Conservation (phyloP, 768 basidiomycete species). For the Coprinellus aureogranulatus region DNA sequence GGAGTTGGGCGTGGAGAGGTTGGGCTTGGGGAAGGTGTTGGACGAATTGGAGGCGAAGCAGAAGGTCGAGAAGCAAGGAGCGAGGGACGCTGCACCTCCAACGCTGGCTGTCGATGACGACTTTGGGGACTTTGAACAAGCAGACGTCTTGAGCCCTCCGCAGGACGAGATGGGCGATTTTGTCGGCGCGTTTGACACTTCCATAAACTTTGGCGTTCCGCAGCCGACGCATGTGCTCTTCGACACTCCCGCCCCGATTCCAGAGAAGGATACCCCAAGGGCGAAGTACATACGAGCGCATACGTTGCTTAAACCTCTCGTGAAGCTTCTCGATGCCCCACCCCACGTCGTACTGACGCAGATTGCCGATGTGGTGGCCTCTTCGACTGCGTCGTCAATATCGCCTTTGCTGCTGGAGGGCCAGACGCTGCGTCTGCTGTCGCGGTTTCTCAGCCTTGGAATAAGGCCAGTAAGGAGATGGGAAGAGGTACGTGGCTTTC, state of each 20-base stretch:
- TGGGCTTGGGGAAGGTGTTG: conserved; percentile 45
- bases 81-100: conserved; percentile 51
- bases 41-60: conserved; percentile 56
- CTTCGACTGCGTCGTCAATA: conserved; percentile 26
- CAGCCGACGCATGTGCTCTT: conserved; percentile 11
- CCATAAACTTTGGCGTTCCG: too few relatives aligned
- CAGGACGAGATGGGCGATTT: conserved; percentile 43
- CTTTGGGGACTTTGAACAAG: conserved; percentile 81
- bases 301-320: conserved; percentile 57
- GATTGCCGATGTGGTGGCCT: conserved; percentile 44
- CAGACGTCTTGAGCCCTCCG: conserved; percentile 30
- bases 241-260: conserved; percentile 18
- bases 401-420: conserved; percentile 42
- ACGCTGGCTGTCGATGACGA: conserved; percentile 75
- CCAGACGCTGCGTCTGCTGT: conserved; percentile 67
- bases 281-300: conserved; percentile 68
- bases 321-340: conserved; percentile 54
- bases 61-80: conserved; percentile 34
- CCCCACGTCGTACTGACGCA: conserved; percentile 67
- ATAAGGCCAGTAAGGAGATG: conserved; percentile 74
- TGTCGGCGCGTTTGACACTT: conserved; percentile 23
- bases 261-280: conserved; percentile 42
- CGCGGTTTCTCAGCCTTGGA: conserved; percentile 65
- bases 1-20: conserved; percentile 50
- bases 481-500: conserved; percentile 51